Conservation (phyloP, 129 eudicot genomes). For the Erigeron canadensis region DNA sequence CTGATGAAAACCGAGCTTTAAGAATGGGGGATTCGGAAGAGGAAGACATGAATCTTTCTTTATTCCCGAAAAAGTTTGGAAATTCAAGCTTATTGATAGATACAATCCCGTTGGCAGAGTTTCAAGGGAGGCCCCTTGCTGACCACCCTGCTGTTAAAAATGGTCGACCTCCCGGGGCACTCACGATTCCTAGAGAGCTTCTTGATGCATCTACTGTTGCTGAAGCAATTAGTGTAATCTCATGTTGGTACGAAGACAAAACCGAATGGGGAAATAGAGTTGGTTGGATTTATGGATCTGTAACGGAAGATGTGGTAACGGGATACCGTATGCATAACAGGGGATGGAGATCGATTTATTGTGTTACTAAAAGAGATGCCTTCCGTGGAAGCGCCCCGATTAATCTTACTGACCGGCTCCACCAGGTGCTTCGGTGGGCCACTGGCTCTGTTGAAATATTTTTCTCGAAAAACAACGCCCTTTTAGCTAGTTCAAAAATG, state of each 20-base stretch:
- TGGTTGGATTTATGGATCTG: conserved; percentile 70
- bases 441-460: conserved; percentile 70
- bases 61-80: conserved; percentile 49
- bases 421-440: conserved; percentile 74
- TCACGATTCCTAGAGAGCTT: conserved; percentile 53
- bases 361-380: conserved; percentile 67
- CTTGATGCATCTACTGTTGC: conserved; percentile 66
- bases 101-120: conserved; percentile 62
- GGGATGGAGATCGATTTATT: conserved; percentile 67
- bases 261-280: conserved; percentile 69
- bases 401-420: conserved; percentile 57
- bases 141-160: conserved; percentile 63
- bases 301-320: conserved; percentile 66
- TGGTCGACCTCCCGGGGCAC: conserved; percentile 66
- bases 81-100: conserved; percentile 53
- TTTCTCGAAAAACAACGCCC: conserved; percentile 62
- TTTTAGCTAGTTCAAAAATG: conserved; percentile 56
- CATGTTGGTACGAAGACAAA: conserved; percentile 65
- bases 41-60: conserved; percentile 39
- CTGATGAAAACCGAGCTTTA: conserved; percentile 44
- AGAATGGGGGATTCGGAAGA: conserved; percentile 54
- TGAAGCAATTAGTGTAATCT: conserved; percentile 60
- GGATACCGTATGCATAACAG: conserved; percentile 70
- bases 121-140: conserved; percentile 64
- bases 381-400: conserved; percentile 72